Evolutionary conservation across 345 rosid genomes (phyloP).

Genomic region (Populus euphratica): DNA sequence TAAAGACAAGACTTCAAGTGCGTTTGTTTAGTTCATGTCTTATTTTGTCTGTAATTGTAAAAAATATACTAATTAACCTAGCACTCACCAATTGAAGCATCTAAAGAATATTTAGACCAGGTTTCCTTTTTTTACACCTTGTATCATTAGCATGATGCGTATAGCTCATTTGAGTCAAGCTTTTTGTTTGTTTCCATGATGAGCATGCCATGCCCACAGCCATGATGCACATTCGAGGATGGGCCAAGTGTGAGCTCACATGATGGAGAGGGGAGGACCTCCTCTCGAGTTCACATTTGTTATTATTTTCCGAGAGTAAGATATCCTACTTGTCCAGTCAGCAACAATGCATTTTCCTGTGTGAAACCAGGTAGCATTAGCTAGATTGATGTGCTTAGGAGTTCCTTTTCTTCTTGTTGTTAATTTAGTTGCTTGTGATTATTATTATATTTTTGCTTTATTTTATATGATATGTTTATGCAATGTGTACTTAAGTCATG

Average conservation of each 20-base stretch:
- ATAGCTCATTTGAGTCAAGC: background rate
- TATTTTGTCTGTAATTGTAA: background rate
- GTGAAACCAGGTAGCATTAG: no score
- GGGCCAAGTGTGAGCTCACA: background rate
- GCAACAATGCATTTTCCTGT: background rate
- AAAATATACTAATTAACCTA: background rate
- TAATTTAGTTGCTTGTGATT: background rate
- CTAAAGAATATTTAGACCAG: background rate
- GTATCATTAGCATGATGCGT: background rate
- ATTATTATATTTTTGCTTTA: background rate
- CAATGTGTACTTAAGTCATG: background rate
- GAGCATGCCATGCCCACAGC: background rate
- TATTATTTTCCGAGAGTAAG: background rate
- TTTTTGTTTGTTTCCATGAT: background rate
- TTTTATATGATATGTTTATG: background rate
- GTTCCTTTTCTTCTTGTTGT: background rate
- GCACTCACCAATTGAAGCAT: background rate
- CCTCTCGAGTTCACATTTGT: background rate
- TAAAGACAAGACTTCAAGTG: slow-evolving; percentile 87
- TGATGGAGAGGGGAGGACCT: background rate
- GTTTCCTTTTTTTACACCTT: background rate
- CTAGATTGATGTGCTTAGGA: background rate
- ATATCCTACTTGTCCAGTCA: background rate
- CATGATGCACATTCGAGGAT: background rate
- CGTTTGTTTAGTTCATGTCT: slow-evolving; percentile 4